Conservation (phyloP, 116 monocot species). For the Phalaenopsis hybrid region DNA sequence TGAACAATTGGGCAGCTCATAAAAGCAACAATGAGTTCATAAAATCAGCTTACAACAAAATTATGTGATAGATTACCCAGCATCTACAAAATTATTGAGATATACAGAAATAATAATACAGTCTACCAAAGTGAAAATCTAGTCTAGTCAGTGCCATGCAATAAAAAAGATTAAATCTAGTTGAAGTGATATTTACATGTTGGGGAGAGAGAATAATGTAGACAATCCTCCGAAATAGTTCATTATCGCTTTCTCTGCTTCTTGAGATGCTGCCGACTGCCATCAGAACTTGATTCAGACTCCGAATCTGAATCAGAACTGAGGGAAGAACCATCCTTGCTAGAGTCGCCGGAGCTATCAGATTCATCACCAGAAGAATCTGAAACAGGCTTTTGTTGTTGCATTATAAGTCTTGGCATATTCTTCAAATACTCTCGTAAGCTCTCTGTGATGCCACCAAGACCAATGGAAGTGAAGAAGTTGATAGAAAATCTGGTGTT, state of each 20-base stretch:
- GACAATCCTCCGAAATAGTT: background rate
- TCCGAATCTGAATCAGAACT: conserved; percentile 21
- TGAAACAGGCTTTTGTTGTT: conserved; percentile 54
- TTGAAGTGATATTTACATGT: too few relatives aligned
- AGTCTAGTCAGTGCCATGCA: too few relatives aligned
- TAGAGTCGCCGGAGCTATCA: conserved; percentile 23
- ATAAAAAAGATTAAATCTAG: too few relatives aligned
- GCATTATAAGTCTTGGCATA: conserved; percentile 97
- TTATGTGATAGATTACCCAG: too few relatives aligned
- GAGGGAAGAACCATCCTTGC: conserved; percentile 12
- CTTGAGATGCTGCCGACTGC: conserved; percentile 5
- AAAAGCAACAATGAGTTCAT: too few relatives aligned
- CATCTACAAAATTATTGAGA: too few relatives aligned
- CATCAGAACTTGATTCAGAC: conserved; percentile 18
- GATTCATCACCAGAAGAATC: conserved; percentile 72
- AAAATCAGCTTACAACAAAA: too few relatives aligned
- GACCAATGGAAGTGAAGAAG: conserved; percentile 92
- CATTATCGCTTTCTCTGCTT: conserved; percentile 14
- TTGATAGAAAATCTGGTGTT: conserved; percentile 89
- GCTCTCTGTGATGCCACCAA: conserved; percentile 92
- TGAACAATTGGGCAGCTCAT: too few relatives aligned
- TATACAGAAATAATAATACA: too few relatives aligned
- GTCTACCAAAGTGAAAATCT: too few relatives aligned
- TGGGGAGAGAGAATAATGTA: too few relatives aligned
- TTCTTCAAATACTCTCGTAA: conserved; percentile 89